These are phyloP conservation scores for Neofusicoccum parvum DNA, from an alignment of 2,329 filamentous ascomycete species.

Conservation along the genomic window DNA sequence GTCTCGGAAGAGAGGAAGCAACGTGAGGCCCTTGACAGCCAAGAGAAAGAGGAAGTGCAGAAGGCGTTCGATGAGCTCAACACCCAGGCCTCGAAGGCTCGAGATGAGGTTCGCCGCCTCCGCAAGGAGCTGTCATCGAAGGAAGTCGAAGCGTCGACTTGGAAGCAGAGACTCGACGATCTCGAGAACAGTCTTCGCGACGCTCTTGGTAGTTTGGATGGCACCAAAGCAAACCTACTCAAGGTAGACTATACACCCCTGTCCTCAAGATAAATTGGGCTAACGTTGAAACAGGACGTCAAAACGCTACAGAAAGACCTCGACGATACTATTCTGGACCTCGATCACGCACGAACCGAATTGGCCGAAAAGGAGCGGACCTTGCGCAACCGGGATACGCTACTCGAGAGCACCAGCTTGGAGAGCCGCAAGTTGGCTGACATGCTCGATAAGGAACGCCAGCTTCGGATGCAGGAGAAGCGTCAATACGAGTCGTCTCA, in stretches of 20 bases:
- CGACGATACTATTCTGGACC: constrained; percentile 78
- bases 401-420: constrained; percentile 85
- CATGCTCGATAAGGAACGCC: constrained; percentile 86
- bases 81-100: constrained; percentile 74
- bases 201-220: constrained; percentile 83
- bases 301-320: constrained; percentile 85
- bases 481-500: constrained; percentile 86
- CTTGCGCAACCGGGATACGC: constrained; percentile 82
- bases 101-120: constrained; percentile 81
- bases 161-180: constrained; percentile 88
- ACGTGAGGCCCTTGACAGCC: constrained; percentile 79
- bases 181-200: constrained; percentile 86
- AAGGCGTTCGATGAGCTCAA: constrained; percentile 93
- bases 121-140: constrained; percentile 80
- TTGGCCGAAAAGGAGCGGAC: constrained; percentile 88
- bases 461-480: constrained; percentile 81
- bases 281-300: constrained; percentile 62
- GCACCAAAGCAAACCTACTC: constrained; percentile 81
- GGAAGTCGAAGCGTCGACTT: constrained; percentile 85
- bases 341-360: constrained; percentile 75
- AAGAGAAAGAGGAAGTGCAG: constrained; percentile 94
- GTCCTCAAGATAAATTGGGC: neutral
- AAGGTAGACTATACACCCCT: constrained; percentile 55
- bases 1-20: constrained; percentile 80
- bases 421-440: constrained; percentile 85